A percentile compares a stretch with the other conserved stretches of the same genome.
These are phyloP conservation scores for Nakazawaea ernobii DNA, from an alignment of 805 yeast genomes.

Conservation along the genomic window DNA sequence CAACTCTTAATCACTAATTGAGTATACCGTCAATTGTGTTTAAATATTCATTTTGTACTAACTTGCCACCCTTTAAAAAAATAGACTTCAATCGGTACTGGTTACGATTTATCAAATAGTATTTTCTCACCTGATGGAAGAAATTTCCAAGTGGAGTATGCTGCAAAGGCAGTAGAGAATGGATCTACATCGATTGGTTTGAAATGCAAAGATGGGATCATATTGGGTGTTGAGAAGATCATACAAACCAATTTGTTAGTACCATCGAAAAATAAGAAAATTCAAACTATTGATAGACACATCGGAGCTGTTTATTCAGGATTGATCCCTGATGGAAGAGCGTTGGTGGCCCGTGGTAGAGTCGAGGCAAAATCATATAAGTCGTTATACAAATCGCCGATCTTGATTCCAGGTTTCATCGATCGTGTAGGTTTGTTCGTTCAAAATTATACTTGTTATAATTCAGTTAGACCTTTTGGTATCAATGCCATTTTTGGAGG, in stretches of 20 bases:
- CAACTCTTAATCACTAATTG: too few relatives aligned
- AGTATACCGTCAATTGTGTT: not conserved
- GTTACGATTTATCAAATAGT: conserved; percentile 96
- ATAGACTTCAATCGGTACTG: conserved; percentile 94
- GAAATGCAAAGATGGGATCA: conserved; percentile 87
- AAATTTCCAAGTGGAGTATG: conserved; percentile 97
- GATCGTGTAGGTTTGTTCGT: conserved; percentile 87
- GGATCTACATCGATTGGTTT: conserved; percentile 95
- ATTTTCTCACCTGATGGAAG: conserved; percentile 93
- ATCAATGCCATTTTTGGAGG: conserved; percentile 92
- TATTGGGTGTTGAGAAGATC: conserved; percentile 95
- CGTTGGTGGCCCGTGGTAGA: conserved; percentile 84
- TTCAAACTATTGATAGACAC: conserved; percentile 90
- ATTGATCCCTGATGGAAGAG: conserved; percentile 93
- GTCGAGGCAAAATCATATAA: conserved; percentile 84
- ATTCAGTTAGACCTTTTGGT: conserved; percentile 97
- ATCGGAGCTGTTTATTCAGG: conserved; percentile 96
- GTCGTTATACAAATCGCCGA: conserved; percentile 66
- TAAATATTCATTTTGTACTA: not conserved
- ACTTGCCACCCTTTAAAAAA: conserved; percentile 4
- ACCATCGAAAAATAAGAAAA: conserved; percentile 83
- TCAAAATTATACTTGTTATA: conserved; percentile 92
- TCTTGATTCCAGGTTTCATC: conserved; percentile 76
- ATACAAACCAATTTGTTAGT: conserved; percentile 81
- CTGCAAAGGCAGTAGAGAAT: conserved; percentile 94